A percentile compares a stretch with the other conserved stretches of the same genome.
Conservation (phyloP, 2,329 filamentous ascomycete genomes). For the Aspergillus transmontanensis region DNA sequence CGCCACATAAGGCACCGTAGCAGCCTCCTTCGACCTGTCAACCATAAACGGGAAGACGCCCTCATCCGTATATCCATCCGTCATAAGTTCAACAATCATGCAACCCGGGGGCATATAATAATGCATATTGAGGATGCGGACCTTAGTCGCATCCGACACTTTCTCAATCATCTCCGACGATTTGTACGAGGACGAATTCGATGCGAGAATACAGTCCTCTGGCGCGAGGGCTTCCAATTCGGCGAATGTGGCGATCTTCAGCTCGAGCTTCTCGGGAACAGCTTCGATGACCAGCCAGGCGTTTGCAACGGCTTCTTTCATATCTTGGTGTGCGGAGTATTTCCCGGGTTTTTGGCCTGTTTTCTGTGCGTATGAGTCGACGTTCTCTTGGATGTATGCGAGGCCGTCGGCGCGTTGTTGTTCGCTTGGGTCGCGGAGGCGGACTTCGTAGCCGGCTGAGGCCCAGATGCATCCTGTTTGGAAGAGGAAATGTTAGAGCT, state of each 20-base stretch:
- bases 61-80: conserved; percentile 47
- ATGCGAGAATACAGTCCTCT: conserved; percentile 52
- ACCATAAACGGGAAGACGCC: conserved; percentile 51
- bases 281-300: conserved; percentile 59
- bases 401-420: conserved; percentile 30
- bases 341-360: background rate
- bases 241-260: conserved; percentile 53
- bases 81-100: conserved; percentile 58
- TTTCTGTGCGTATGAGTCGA: conserved; percentile 1
- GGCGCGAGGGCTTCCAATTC: conserved; percentile 49
- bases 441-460: conserved; percentile 33
- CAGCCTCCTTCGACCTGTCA: conserved; percentile 42
- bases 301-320: conserved; percentile 45
- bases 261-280: conserved; percentile 52
- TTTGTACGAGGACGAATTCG: conserved; percentile 58
- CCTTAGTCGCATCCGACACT: conserved; percentile 30
- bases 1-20: conserved; percentile 46
- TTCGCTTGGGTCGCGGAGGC: conserved; percentile 31
- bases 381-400: conserved; percentile 25
- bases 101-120: conserved; percentile 52
- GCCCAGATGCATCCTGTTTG: conserved; percentile 33
- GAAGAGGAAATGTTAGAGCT: too few relatives aligned
- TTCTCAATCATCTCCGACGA: conserved; percentile 50
- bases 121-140: conserved; percentile 53
- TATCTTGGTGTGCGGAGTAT: conserved; percentile 34